Base-by-base conservation (phyloP, 2,329 filamentous ascomycete species). In the Cladosporium sp. region DNA sequence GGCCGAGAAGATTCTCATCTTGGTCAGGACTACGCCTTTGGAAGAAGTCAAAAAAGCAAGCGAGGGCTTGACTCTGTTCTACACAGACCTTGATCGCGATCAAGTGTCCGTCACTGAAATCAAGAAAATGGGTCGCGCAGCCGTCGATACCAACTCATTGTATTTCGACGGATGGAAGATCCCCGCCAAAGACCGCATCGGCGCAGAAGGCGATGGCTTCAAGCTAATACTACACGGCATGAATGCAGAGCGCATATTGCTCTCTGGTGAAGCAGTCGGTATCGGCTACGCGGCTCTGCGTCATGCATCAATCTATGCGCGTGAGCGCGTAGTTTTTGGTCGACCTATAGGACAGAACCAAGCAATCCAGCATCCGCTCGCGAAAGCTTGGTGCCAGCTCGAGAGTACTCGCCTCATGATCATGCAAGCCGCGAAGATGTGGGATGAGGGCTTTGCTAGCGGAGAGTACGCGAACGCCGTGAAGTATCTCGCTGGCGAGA, bases 211-310 rank as follows among this genome's bases (percentile, higher is more conserved):
- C 24, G 76, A 80, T 8, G 81, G 81, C 1, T 83, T 82, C 70
- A 81, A 80, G 67, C 78, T 81, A 71, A 81, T 93, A 62, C 84
- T 93, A 28, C 89, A 92, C 72, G 90, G 91, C 2, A 92, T 93
- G 89, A 93, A 93, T 69, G 90, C 90, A 0, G 90, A 93, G 76
- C 83, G 90, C 2, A 92, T 90, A 73, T 83, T 93, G 0, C 80
- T 93, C 87, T 11, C 78, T 88, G 32, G 80, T 82, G 65, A 86
- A 82, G 81, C 81, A 2, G 70, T 83, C 1, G 81, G 81, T 0
- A 74, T 83, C 0, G 81, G 81, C 0, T 83, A 77, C 68, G 80
- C 79, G 0, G 80, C 81, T 1, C 69, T 83, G 2, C 72, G 80
- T 5, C 74, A 76, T 69, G 90, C 90, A 0, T 82, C 87, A 0